Evolutionary conservation across 495 filamentous ascomycete genomes (phyloP).

Genomic region (Tuber microsphaerosporum): DNA sequence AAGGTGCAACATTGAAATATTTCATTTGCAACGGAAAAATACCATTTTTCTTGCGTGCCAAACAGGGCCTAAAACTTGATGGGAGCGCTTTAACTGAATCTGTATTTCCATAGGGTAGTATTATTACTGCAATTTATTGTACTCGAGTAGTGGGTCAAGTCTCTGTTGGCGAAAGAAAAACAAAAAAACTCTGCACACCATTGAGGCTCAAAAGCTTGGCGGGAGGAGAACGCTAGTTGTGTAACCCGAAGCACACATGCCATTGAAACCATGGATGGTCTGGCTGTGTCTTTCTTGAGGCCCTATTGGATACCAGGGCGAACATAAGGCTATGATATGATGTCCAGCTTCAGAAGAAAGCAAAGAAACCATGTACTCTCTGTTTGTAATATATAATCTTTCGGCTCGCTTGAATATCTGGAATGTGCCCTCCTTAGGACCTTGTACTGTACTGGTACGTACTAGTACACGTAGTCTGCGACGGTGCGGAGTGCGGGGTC

Average conservation of each 20-base stretch:
- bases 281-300: neutral
- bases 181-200: too few relatives aligned
- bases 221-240: neutral
- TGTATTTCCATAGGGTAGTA: too few relatives aligned
- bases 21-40: too few relatives aligned
- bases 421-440: neutral
- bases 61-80: too few relatives aligned
- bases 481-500: neutral
- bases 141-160: too few relatives aligned
- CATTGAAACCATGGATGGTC: neutral
- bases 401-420: neutral
- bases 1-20: too few relatives aligned
- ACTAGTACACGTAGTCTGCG: neutral
- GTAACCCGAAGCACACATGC: neutral
- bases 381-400: neutral
- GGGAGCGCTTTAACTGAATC: too few relatives aligned
- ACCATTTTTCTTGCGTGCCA: too few relatives aligned
- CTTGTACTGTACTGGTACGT: neutral
- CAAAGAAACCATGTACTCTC: neutral
- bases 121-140: too few relatives aligned
- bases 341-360: neutral
- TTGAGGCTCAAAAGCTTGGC: neutral
- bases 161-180: too few relatives aligned
- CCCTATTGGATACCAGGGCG: neutral
- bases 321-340: neutral